phyloP scores from a whole-genome alignment of 805 yeast species.

The Sugiyamaella floridensis region DNA sequence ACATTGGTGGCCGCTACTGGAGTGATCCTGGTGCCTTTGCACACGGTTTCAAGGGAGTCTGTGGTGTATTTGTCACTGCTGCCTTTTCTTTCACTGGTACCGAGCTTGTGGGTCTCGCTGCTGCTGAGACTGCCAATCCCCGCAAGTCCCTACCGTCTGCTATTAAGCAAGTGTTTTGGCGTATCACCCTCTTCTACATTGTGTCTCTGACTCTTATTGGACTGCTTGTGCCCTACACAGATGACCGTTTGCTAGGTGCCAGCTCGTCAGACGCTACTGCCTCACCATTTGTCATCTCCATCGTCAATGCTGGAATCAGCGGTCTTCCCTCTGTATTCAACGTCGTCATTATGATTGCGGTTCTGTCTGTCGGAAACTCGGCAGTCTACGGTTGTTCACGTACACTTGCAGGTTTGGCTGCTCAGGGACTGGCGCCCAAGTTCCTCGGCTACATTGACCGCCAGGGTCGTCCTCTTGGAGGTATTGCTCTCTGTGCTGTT shows the following conservation, averaged over 20 bases:
- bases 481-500: constrained; percentile 40
- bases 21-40: constrained; percentile 53
- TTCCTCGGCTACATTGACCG: constrained; percentile 64
- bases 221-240: constrained; percentile 64
- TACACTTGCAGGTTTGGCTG: constrained; percentile 60
- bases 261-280: constrained; percentile 53
- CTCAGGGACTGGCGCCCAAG: constrained; percentile 57
- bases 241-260: constrained; percentile 42
- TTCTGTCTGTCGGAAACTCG: constrained; percentile 67
- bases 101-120: constrained; percentile 66
- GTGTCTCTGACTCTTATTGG: constrained; percentile 51
- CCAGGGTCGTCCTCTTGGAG: constrained; percentile 70
- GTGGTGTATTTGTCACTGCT: constrained; percentile 67
- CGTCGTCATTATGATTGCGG: constrained; percentile 61
- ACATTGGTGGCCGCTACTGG: constrained; percentile 55
- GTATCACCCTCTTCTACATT: constrained; percentile 66
- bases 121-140: constrained; percentile 71
- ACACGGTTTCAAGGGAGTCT: constrained; percentile 65
- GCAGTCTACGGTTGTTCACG: constrained; percentile 66
- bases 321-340: constrained; percentile 67
- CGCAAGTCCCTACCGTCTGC: constrained; percentile 62
- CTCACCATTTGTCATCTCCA: constrained; percentile 71
- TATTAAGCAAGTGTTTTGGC: constrained; percentile 77
- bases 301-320: constrained; percentile 54
- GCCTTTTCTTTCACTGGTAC: constrained; percentile 74